Conservation (phyloP, 768 basidiomycete genomes). For the Psilocybe tampanensis region DNA sequence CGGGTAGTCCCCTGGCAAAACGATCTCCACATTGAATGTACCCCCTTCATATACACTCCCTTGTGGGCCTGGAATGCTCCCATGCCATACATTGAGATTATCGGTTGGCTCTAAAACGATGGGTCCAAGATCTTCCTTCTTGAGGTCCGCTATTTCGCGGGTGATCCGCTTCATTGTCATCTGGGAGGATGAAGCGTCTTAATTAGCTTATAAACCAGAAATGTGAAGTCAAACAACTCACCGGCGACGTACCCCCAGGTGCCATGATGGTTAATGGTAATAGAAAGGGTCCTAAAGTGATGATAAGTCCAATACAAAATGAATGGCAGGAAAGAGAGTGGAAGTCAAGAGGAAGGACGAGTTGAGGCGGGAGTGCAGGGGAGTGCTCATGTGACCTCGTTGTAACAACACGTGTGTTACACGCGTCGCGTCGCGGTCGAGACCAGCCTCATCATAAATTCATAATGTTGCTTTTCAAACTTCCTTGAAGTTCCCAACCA, state of each 20-base stretch:
- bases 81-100: conserved; percentile 74
- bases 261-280: neutral
- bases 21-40: conserved; percentile 67
- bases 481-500: too few species aligned
- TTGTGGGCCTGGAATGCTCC: conserved; percentile 78
- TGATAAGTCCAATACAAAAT: neutral
- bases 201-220: neutral
- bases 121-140: conserved; percentile 80
- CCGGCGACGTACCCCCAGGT: neutral
- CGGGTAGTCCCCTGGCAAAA: conserved; percentile 79
- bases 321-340: neutral
- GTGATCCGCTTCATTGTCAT: conserved; percentile 79
- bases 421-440: neutral
- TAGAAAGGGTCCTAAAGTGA: neutral
- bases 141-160: conserved; percentile 77
- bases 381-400: neutral
- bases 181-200: neutral
- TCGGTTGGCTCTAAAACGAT: conserved; percentile 70
- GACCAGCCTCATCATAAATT: too few species aligned
- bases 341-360: neutral
- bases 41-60: conserved; percentile 86
- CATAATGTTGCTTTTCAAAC: too few species aligned
- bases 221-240: neutral
- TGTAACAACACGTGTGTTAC: neutral
- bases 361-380: neutral